A percentile compares a stretch with the other conserved stretches of the same genome.
phyloP scores from a whole-genome alignment of 805 yeast genomes.

The Pichia insulana region DNA sequence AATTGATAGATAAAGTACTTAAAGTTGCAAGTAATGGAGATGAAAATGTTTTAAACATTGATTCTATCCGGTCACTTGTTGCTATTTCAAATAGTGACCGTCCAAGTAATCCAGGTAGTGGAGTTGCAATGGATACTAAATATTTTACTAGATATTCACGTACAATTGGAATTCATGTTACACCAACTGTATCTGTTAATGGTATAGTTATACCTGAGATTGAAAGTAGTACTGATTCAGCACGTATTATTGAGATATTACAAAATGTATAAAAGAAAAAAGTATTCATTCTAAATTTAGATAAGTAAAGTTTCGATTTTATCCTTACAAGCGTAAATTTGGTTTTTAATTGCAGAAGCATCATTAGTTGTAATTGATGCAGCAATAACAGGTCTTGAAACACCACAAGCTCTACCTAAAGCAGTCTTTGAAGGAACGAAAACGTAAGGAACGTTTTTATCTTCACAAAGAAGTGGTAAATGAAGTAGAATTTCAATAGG shows the following conservation, averaged over 20 bases:
- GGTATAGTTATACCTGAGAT: constrained; percentile 53
- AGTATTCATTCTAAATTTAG: constrained; percentile 26
- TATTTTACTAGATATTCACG: constrained; percentile 66
- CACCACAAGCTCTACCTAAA: constrained; percentile 99
- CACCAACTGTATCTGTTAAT: constrained; percentile 68
- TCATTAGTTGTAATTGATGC: constrained; percentile 98
- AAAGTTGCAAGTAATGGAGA: constrained; percentile 32
- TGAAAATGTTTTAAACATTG: no score
- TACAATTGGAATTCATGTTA: constrained; percentile 74
- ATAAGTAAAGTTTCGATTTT: constrained; percentile 96
- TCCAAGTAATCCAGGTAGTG: constrained; percentile 49
- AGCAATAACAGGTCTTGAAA: constrained; percentile 97
- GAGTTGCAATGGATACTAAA: constrained; percentile 53
- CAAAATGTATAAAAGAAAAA: constrained; percentile 15
- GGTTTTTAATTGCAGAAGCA: constrained; percentile 94
- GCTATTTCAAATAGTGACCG: constrained; percentile 20
- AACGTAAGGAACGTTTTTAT: constrained; percentile 98
- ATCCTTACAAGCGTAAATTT: constrained; percentile 95
- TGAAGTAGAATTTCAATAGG: constrained; percentile 98
- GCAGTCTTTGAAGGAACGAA: constrained; percentile 98
- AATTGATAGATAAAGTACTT: constrained; percentile 46
- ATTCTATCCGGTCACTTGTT: background rate
- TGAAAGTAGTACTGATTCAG: constrained; percentile 53
- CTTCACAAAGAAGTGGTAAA: constrained; percentile 96
- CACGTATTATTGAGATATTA: constrained; percentile 34